phyloP scores from a whole-genome alignment of 768 basidiomycete species.

The Arthromyces matolae region DNA sequence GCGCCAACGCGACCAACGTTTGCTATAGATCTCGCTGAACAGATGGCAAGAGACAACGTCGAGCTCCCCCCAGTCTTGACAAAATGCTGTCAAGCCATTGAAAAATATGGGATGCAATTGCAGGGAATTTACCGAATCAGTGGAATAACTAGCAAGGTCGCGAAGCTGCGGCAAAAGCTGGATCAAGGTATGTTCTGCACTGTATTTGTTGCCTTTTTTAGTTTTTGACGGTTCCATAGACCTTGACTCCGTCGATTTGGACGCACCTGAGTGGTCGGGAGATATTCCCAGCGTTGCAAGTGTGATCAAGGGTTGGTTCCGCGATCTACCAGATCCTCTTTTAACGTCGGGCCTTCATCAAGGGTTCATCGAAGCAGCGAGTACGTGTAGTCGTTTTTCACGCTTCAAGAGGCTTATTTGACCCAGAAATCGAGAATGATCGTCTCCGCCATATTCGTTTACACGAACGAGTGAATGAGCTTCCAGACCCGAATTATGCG shows the following conservation, averaged over 20 bases:
- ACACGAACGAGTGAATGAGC: constrained; percentile 95
- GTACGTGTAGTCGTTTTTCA: constrained; percentile 26
- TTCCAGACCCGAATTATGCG: constrained; percentile 98
- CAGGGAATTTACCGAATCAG: constrained; percentile 94
- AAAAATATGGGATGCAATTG: constrained; percentile 76
- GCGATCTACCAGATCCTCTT: constrained; percentile 93
- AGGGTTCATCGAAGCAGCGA: constrained; percentile 92
- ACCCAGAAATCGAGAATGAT: constrained; percentile 85
- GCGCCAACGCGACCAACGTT: constrained; percentile 66
- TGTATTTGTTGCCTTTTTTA: constrained; percentile 5
- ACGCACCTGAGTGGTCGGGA: constrained; percentile 83
- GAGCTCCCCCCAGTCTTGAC: constrained; percentile 86
- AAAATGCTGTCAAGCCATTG: constrained; percentile 90
- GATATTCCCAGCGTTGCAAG: constrained; percentile 98
- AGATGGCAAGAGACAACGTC: constrained; percentile 86
- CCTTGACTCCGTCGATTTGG: constrained; percentile 81
- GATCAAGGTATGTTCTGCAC: constrained; percentile 63
- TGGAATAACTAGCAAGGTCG: constrained; percentile 85
- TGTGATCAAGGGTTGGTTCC: constrained; percentile 91
- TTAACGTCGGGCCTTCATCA: constrained; percentile 81
- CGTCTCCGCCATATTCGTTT: constrained; percentile 91
- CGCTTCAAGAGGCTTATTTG: not conserved
- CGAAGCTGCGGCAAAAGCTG: constrained; percentile 73
- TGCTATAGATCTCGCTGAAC: constrained; percentile 87
- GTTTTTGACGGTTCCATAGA: too few species aligned